Conservation (phyloP, 169 alveolate genomes). For the Theileria parva region DNA sequence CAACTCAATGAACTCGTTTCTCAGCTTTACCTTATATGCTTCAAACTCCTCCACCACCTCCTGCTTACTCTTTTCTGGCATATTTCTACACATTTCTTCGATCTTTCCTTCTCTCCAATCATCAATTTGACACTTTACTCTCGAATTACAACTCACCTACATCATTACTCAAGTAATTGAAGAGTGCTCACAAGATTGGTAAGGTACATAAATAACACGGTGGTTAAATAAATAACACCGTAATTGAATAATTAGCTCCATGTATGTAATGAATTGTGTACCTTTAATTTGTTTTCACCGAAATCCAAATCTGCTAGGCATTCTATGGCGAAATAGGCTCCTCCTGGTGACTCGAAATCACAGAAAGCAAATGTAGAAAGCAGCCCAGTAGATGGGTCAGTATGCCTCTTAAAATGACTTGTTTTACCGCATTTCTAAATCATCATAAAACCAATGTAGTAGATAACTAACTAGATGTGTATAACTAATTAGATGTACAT, state of each 20-base stretch:
- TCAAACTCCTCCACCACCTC: constrained; percentile 33
- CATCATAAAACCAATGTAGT: neutral
- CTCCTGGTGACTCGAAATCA: constrained; percentile 59
- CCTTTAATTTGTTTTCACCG: constrained; percentile 48
- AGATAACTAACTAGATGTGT: neutral
- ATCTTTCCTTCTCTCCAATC: constrained; percentile 45
- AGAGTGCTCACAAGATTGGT: too few species aligned
- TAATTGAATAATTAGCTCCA: too few species aligned
- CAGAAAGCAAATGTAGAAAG: constrained; percentile 63
- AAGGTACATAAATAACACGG: too few species aligned
- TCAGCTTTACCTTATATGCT: constrained; percentile 40
- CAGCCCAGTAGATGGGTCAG: constrained; percentile 64
- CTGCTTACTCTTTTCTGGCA: constrained; percentile 32
- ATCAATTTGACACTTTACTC: constrained; percentile 48
- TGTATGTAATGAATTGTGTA: neutral
- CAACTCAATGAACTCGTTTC: constrained; percentile 37
- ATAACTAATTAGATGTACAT: neutral
- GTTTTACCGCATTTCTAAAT: constrained; percentile 60
- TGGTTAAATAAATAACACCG: too few species aligned
- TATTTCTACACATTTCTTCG: constrained; percentile 17
- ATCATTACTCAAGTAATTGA: too few species aligned
- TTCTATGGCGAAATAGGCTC: constrained; percentile 62
- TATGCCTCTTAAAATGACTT: constrained; percentile 44
- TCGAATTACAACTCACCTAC: constrained; percentile 65
- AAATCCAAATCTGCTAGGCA: constrained; percentile 34